phyloP scores from a whole-genome alignment of 1,284 basidiomycete species.

The Bjerkandera adusta region DNA sequence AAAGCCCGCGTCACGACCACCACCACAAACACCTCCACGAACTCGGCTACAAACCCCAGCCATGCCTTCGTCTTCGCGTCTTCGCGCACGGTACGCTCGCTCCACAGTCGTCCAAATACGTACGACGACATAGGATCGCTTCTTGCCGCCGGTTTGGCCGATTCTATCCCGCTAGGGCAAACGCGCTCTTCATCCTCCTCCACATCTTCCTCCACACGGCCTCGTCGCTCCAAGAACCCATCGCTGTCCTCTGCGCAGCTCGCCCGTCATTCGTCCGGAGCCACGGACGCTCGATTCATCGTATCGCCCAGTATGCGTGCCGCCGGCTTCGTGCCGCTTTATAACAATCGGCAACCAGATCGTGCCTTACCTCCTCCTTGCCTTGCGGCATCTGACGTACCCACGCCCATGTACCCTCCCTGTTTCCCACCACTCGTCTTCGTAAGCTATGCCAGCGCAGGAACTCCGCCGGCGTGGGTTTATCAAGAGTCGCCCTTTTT shows the following conservation, averaged over 20 bases:
- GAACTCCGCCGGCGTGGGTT: conserved; percentile 25
- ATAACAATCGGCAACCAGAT: no score
- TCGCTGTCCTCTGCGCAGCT: conserved; percentile 25
- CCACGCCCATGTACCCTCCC: conserved; percentile 28
- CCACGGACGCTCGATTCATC: conserved; percentile 27
- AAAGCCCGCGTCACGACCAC: conserved; percentile 22
- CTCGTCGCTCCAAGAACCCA: conserved; percentile 12
- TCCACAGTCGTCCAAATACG: conserved; percentile 14
- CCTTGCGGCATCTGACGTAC: conserved; percentile 7
- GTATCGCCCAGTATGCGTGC: conserved; percentile 31
- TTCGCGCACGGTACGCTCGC: conserved; percentile 23
- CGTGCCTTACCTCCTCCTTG: background rate
- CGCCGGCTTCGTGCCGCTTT: conserved; percentile 30
- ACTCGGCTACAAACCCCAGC: conserved; percentile 32
- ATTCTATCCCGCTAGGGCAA: no score
- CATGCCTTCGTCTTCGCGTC: conserved; percentile 31
- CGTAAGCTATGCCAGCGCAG: conserved; percentile 19
- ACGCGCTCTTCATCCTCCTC: no score
- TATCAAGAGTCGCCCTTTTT: no score
- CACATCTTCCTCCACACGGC: conserved; percentile 1
- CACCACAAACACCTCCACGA: conserved; percentile 53
- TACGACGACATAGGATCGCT: conserved; percentile 1
- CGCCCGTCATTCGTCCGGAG: conserved; percentile 27
- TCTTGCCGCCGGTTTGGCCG: no score
- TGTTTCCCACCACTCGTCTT: conserved; percentile 31